phyloP scores from a whole-genome alignment of 768 basidiomycete species.

The Trametes maxima region DNA sequence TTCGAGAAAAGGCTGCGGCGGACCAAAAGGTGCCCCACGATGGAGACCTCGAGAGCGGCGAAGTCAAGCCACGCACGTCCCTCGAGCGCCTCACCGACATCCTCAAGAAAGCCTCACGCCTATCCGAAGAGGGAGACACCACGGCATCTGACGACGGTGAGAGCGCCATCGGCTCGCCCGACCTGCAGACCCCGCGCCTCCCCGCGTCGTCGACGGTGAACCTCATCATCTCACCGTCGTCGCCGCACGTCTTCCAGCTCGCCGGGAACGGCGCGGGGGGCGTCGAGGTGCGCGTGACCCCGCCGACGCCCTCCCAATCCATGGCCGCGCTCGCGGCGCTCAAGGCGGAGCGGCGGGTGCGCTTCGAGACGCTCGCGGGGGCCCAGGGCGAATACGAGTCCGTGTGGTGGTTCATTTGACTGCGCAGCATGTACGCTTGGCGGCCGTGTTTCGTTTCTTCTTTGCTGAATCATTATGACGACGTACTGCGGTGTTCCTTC shows the following conservation, averaged over 20 bases:
- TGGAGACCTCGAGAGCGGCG: conserved; percentile 14
- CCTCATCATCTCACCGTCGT: conserved; percentile 21
- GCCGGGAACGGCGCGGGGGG: conserved; percentile 12
- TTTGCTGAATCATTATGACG: too few species aligned
- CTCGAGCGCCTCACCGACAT: conserved; percentile 1
- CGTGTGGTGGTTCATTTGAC: conserved; percentile 21
- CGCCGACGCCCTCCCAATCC: conserved; percentile 21
- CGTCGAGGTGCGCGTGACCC: conserved; percentile 25
- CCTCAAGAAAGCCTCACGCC: neutral
- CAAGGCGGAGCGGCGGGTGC: conserved; percentile 6
- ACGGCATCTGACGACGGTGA: neutral
- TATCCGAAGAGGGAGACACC: neutral
- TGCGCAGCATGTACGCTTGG: neutral
- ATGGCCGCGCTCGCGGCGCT: conserved; percentile 6
- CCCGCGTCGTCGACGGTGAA: conserved; percentile 12
- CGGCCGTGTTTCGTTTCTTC: neutral
- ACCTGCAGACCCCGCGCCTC: conserved; percentile 5
- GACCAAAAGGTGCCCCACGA: neutral
- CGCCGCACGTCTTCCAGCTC: conserved; percentile 20
- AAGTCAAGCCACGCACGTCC: neutral
- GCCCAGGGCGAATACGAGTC: conserved; percentile 14
- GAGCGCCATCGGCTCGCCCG: conserved; percentile 2
- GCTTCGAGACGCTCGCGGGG: conserved; percentile 10
- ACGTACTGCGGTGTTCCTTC: too few species aligned
- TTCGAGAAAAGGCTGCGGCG: neutral